phyloP scores from a whole-genome alignment of 495 filamentous ascomycete genomes.

The Viridothelium virens region DNA sequence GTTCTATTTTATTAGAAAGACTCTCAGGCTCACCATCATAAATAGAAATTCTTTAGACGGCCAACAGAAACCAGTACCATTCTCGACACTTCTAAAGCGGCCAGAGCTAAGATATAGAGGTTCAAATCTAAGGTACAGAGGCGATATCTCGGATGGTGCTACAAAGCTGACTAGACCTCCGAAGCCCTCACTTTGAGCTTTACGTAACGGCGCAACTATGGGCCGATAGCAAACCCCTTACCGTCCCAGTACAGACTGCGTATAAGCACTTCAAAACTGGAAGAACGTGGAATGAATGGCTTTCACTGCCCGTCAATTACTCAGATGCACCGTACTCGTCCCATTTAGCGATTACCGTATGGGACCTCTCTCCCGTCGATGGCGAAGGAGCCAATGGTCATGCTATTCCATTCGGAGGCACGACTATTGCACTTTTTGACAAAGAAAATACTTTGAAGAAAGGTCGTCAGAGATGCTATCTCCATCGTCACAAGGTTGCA shows the following conservation, averaged over 20 bases:
- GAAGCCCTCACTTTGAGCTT: constrained; percentile 63
- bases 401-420: constrained; percentile 86
- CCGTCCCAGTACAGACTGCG: constrained; percentile 81
- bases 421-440: constrained; percentile 84
- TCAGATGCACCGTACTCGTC: constrained; percentile 68
- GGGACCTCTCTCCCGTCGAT: constrained; percentile 81
- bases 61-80: constrained; percentile 66
- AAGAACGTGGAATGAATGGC: constrained; percentile 93
- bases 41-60: constrained; percentile 78
- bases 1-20: background rate
- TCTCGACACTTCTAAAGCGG: constrained; percentile 66
- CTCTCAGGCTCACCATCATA: constrained; percentile 17
- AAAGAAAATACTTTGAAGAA: constrained; percentile 81
- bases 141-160: constrained; percentile 12
- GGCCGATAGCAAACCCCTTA: constrained; percentile 91
- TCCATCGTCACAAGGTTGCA: constrained; percentile 73
- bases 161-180: constrained; percentile 1
- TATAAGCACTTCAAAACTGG: constrained; percentile 79
- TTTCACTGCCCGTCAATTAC: constrained; percentile 75
- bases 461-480: constrained; percentile 81
- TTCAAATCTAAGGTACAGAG: constrained; percentile 55
- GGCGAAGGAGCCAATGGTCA: constrained; percentile 58
- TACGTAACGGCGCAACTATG: constrained; percentile 90
- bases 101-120: constrained; percentile 78
- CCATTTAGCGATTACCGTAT: constrained; percentile 86